Evolutionary conservation across 1,139 yeast genomes (phyloP), one percentile per base, ranked within the genome.

Genomic region (Yamadazyma sp.): DNA sequence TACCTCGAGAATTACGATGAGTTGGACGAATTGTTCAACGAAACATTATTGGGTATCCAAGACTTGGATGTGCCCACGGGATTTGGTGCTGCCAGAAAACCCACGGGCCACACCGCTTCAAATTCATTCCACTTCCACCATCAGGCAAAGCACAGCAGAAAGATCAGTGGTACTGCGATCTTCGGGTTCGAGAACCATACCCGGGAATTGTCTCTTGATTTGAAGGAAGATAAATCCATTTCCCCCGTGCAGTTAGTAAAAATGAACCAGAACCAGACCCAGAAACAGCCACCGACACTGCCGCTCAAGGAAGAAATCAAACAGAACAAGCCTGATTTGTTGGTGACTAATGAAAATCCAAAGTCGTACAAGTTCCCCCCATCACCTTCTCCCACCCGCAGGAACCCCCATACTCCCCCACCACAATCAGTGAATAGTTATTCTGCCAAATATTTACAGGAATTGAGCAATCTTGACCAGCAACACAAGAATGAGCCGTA

Each of bases 121-220:
- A 46, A 42, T 31, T 49, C 53, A 1, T 41, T 35, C 31, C 39
- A 41, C 36, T 44, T 38, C 26, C 46, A 47, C 30, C 38, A 40
- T 18, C 21, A 18, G 20, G 45, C 45, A 8, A 48, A 38, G 24
- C 76, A 70, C 42, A 53, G 62, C 34, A 53, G 76, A 34, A 67
- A 67, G 42, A 56, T 59, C 23, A 76, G 82, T 58, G 86, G 85
- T 7, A 79, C 86, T 1, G 84, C 84, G 6, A 80, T 79, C 27
- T 80, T 80, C 54, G 86, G 86, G 0, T 79, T 74, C 47, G 59
- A 67, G 2, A 76, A 72, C 37, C 85, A 80, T 53, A 75, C 69
- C 45, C 67, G 76, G 38, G 79, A 72, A 22, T 54, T 78, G 17
- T 70, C 78, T 1, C 59, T 76, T n/a, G 47, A 45, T 25, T 59